Percentiles rank a stretch among this genome's conserved stretches.
phyloP scores from a whole-genome alignment of 352 stramenopile species.

The Aphanomyces cochlioides region DNA sequence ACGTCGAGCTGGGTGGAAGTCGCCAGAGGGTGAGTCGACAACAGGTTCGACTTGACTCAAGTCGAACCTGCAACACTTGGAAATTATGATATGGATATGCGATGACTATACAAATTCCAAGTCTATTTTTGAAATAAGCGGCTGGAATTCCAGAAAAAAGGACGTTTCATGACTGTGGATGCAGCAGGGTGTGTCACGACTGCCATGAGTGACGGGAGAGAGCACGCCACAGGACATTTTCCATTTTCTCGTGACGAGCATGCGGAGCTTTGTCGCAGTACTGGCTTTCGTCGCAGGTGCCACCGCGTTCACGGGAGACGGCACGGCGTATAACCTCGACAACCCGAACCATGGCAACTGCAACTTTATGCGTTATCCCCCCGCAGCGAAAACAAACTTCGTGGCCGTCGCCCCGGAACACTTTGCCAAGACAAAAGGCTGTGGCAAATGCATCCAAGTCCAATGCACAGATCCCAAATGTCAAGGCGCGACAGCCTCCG shows the following conservation, averaged over 20 bases:
- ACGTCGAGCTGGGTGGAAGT: too few species aligned
- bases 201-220: too few species aligned
- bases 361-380: constrained; percentile 34
- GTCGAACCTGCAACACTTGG: too few species aligned
- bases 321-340: constrained; percentile 54
- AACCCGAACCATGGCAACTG: constrained; percentile 45
- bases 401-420: constrained; percentile 50
- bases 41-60: too few species aligned
- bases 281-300: background rate
- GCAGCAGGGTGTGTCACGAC: background rate
- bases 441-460: constrained; percentile 43
- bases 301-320: constrained; percentile 22
- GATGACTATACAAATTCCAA: too few species aligned
- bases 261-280: background rate
- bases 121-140: too few species aligned
- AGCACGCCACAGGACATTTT: background rate
- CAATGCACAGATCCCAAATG: constrained; percentile 52
- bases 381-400: constrained; percentile 47
- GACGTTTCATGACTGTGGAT: background rate
- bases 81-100: too few species aligned
- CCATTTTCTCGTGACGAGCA: background rate
- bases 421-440: constrained; percentile 29
- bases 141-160: too few species aligned
- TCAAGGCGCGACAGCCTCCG: constrained; percentile 17
- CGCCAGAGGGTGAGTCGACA: too few species aligned